Base-by-base conservation (phyloP, 2,329 filamentous ascomycete species). In the Sporothrix luriei region DNA sequence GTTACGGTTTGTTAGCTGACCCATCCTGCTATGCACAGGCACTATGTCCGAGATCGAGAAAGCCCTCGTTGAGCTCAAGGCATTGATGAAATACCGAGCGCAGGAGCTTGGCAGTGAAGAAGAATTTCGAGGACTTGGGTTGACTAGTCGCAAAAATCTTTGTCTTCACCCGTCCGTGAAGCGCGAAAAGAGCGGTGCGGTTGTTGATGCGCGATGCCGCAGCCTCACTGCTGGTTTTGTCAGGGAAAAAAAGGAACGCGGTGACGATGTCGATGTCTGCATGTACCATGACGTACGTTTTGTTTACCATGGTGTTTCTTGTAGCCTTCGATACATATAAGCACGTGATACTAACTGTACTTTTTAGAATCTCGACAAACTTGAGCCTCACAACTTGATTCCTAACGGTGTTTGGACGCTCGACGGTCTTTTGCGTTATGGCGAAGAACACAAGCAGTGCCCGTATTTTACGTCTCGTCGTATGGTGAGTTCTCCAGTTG, bases 41-140 rank as follows among this genome's bases (percentile, higher is more conserved):
- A 99, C 95, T 69, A 99, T 99, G 94, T 99, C 95, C 49, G 95
- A 99, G 82, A 99, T 99, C 76, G 95, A 99, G 78, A 99, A 99
- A 81, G 95, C 96, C 0, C 81, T 99, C 67, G 92, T 92, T 11
- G 95, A 99, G 80, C 79, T 99, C 75, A 93, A 95, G 78, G 90
- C 89, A 29, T 81, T 99, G 68, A 99, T 99, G 94, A 96, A 96
- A 77, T 98, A 97, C 77, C 91, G 95, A 19, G 84, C 92, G 6
- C 87, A 97, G 73, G 88, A 97, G 78, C 86, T 99, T n/a, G 95
- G 95, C 0, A 85, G 90, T 71, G 90, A 91, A 73, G 95, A 99
- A 79, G 94, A 99, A 21, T 99, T 99, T 75, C 87, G 95, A 66
- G 95, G 93, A 0, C 83, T 99, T 1, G 95, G 95, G 0, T 79